Conservation (phyloP, 192 early-diverging fungal species). For the Backusella westeae region DNA sequence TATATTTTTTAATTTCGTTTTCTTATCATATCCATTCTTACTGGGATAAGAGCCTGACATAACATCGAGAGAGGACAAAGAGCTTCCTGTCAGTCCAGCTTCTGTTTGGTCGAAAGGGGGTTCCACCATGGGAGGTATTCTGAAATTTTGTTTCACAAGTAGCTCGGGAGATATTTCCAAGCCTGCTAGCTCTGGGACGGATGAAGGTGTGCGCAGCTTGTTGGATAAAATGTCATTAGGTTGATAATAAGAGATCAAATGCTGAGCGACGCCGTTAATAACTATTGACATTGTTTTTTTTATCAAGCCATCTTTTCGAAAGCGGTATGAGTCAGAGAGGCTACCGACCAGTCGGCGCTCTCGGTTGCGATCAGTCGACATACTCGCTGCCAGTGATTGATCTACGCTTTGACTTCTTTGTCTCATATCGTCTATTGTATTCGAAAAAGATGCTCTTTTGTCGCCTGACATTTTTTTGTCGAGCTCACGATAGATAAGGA, state of each 20-base stretch:
- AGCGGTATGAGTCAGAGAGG: constrained; percentile 55
- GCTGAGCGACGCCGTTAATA: constrained; percentile 57
- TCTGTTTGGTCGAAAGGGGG: constrained; percentile 26
- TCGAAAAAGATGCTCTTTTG: constrained; percentile 10
- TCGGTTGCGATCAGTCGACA: constrained; percentile 43
- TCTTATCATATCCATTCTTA: background rate
- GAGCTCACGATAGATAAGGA: constrained; percentile 78
- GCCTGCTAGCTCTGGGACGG: constrained; percentile 47
- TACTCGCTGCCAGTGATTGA: background rate
- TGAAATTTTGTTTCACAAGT: constrained; percentile 59
- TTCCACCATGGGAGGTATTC: constrained; percentile 48
- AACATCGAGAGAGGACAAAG: background rate
- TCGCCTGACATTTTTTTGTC: constrained; percentile 34
- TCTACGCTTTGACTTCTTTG: constrained; percentile 15
- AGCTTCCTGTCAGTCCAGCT: background rate
- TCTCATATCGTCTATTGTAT: background rate
- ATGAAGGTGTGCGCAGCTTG: constrained; percentile 50
- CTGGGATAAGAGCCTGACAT: background rate
- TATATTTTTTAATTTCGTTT: no score
- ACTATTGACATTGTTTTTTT: constrained; percentile 80
- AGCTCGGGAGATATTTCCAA: constrained; percentile 60
- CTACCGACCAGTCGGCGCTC: constrained; percentile 56
- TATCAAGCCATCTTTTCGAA: constrained; percentile 63
- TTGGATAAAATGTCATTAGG: constrained; percentile 54
- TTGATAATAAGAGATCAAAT: constrained; percentile 57